These are phyloP conservation scores for Apiospora pterosperma DNA, from an alignment of 2,329 filamentous ascomycete species.

Conservation along the genomic window DNA sequence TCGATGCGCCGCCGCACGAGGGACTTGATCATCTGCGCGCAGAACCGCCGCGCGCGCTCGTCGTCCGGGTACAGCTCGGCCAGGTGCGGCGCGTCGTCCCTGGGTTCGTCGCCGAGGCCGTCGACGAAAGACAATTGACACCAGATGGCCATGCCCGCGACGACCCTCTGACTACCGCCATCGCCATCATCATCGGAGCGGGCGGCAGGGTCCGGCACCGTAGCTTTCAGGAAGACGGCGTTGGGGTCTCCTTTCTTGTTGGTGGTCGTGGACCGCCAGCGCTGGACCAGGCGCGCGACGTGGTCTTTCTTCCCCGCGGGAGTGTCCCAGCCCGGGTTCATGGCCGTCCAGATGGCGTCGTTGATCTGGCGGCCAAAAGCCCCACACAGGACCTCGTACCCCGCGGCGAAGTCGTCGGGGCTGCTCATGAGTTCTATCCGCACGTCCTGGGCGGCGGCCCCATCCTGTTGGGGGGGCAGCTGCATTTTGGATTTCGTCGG, in stretches of 20 bases:
- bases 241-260: slow-evolving; percentile 44
- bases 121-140: slow-evolving; percentile 45
- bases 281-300: slow-evolving; percentile 34
- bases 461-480: too few species aligned
- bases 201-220: slow-evolving; percentile 30
- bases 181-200: too few species aligned
- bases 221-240: slow-evolving; percentile 52
- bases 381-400: slow-evolving; percentile 29
- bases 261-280: slow-evolving; percentile 36
- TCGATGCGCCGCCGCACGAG: slow-evolving; percentile 41
- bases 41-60: slow-evolving; percentile 41
- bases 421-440: slow-evolving; percentile 20
- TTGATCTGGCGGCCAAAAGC: slow-evolving; percentile 48
- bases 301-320: slow-evolving; percentile 36
- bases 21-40: slow-evolving; percentile 39
- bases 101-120: slow-evolving; percentile 42
- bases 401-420: slow-evolving; percentile 17
- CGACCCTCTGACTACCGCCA: slow-evolving; percentile 13
- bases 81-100: slow-evolving; percentile 28
- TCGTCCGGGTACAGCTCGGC: slow-evolving; percentile 37
- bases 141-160: slow-evolving; percentile 57
- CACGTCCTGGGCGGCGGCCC: slow-evolving; percentile 1
- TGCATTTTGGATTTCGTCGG: too few species aligned
- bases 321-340: slow-evolving; percentile 55
- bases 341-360: slow-evolving; percentile 42